Base-by-base conservation (phyloP, 192 early-diverging fungal species). In the Paraglomus brasilianum region DNA sequence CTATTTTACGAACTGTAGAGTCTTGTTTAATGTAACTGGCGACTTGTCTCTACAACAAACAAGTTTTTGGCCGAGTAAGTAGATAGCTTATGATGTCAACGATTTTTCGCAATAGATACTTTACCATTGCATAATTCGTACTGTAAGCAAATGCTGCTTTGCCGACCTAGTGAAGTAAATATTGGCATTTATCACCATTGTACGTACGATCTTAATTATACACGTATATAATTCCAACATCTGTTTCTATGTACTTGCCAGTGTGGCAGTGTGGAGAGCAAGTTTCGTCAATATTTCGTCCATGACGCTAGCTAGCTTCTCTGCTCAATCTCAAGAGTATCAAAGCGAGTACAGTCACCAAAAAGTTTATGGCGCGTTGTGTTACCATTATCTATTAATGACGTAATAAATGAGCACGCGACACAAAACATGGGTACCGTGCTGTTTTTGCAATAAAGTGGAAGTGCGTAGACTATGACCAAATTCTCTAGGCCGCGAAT, bases 251-350 rank as follows among this genome's bases (percentile, higher is more conserved):
- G 19, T 50, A 38, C 51, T 51, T 55, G 55, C 66, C 21, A 87
- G 79, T 36, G 82, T 76, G 17, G 81, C 85, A 3, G 85, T 86
- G 39, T 83, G 82, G 8, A 89, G 73, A 1, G 87, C 87, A 14
- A 88, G 72, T 42, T 74, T 85, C 6, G 87, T 79, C 61, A 89
- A 83, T 1, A 89, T 75, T 38, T 85, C 79, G 59, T 89, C 88
- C 86, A 87, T 87, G 30, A 30, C 30, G 30, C 1, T 30, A 30
- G 30, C 30, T 30, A n/a, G n/a, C n/a, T 30, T 30, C 30, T 30
- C 3, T 30, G 30, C 30, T 30, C 30, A 30, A 30, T 30, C 30
- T 30, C 30, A 30, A 30, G 30, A 30, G 30, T 30, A 30, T 30
- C 30, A 30, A 30, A 30, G 30, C 1, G 30, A 2, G 30, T 30